phyloP scores from a whole-genome alignment of 2,329 filamentous ascomycete genomes.

The Sporothrix dimorphospora region DNA sequence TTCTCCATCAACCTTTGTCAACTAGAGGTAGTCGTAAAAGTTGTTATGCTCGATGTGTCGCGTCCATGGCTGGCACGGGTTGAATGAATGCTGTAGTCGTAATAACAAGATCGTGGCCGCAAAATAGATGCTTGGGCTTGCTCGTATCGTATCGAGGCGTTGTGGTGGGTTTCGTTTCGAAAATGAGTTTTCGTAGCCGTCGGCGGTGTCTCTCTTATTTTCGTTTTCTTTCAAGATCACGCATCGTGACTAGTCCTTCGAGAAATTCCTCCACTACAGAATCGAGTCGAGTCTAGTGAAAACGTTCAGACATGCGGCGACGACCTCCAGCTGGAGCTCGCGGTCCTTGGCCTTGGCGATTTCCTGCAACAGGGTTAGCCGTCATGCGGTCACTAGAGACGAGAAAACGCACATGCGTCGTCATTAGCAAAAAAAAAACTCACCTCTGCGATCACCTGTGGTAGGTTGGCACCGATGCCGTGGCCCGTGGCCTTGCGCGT shows the following conservation, averaged over 20 bases:
- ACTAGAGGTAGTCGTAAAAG: background rate
- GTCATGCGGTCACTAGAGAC: background rate
- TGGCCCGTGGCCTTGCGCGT: slow-evolving; percentile 76
- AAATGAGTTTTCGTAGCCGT: background rate
- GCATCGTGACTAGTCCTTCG: background rate
- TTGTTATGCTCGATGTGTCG: too few species aligned
- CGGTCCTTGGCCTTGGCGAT: slow-evolving; percentile 85
- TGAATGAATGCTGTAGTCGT: background rate
- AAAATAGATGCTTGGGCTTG: background rate
- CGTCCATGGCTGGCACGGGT: too few species aligned
- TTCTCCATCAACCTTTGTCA: background rate
- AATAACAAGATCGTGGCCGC: background rate
- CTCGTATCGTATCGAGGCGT: background rate
- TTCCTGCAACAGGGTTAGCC: slow-evolving; percentile 54
- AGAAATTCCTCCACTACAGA: slow-evolving; percentile 58
- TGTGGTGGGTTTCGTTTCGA: background rate
- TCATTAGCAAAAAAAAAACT: slow-evolving; percentile 31
- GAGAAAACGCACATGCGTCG: slow-evolving; percentile 18
- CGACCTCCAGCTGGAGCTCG: slow-evolving; percentile 95
- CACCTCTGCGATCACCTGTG: slow-evolving; percentile 79
- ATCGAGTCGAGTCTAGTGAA: slow-evolving; percentile 97
- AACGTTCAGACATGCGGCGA: slow-evolving; percentile 93
- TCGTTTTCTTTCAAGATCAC: background rate
- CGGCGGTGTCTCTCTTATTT: background rate
- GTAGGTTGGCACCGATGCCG: slow-evolving; percentile 89